phyloP scores from a whole-genome alignment of 176 grass and related monocot genomes.

The Carex parvula region DNA sequence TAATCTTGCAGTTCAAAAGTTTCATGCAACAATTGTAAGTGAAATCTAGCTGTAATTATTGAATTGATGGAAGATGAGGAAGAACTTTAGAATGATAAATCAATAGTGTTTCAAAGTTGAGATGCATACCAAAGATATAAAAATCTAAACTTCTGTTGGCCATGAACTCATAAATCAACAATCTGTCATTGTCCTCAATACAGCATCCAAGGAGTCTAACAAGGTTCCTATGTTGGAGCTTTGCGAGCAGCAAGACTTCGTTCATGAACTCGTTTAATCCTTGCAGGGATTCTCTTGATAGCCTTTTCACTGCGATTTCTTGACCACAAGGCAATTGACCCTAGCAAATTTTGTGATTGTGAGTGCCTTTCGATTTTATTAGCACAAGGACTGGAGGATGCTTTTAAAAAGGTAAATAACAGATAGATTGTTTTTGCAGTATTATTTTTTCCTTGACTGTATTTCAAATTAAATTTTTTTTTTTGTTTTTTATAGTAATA shows the following conservation, averaged over 20 bases:
- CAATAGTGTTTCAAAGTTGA: not conserved
- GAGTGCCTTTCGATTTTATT: conserved; percentile 6
- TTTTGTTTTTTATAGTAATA: not conserved
- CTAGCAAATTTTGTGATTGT: conserved; percentile 1
- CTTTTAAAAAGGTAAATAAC: not conserved
- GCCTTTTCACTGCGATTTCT: conserved; percentile 56
- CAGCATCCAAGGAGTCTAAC: conserved; percentile 44
- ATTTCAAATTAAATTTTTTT: not conserved
- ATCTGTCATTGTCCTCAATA: conserved; percentile 40
- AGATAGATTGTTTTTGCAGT: not conserved
- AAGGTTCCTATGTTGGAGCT: conserved; percentile 58
- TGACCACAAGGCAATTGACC: conserved; percentile 31
- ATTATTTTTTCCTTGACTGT: not conserved
- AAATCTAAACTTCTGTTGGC: conserved; percentile 53
- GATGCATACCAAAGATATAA: conserved; percentile 42
- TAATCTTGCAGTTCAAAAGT: not conserved
- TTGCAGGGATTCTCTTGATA: conserved; percentile 35
- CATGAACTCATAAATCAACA: conserved; percentile 56
- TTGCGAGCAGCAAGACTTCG: conserved; percentile 48
- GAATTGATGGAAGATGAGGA: not conserved
- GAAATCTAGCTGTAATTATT: not conserved
- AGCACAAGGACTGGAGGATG: not conserved
- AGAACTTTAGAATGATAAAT: not conserved
- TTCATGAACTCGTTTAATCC: conserved; percentile 50
- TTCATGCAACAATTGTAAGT: not conserved